Conservation (phyloP, 306 rosid species). For the Casuarina glauca region DNA sequence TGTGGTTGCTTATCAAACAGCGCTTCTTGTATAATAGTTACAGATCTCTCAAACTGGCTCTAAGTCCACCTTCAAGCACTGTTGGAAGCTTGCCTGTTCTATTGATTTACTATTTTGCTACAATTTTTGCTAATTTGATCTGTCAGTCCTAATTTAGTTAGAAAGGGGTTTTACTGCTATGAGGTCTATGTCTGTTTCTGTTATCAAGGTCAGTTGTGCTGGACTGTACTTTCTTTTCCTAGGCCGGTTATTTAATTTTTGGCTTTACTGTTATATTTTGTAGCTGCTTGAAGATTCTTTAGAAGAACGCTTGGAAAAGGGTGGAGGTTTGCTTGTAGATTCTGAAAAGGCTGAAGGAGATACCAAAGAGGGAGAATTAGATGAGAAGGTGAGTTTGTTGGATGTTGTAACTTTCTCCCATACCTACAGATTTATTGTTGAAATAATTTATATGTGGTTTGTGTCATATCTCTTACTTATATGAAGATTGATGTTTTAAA, state of each 20-base stretch:
- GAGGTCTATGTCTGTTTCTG: background rate
- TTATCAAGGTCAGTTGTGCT: background rate
- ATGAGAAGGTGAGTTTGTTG: constrained; percentile 71
- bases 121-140: background rate
- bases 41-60: background rate
- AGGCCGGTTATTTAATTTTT: constrained; percentile 9
- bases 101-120: background rate
- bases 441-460: background rate
- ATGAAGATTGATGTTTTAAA: background rate
- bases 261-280: constrained; percentile 8
- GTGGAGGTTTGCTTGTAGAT: constrained; percentile 71
- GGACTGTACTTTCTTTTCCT: background rate
- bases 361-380: constrained; percentile 75
- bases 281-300: constrained; percentile 93
- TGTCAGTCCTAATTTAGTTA: background rate
- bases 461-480: background rate
- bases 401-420: constrained; percentile 4
- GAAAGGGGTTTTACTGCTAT: background rate
- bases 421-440: constrained; percentile 4
- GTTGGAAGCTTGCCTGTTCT: background rate
- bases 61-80: background rate
- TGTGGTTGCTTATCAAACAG: background rate
- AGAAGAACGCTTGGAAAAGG: constrained; percentile 85
- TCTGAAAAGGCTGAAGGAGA: constrained; percentile 90
- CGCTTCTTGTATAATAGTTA: background rate